A percentile compares a stretch with the other conserved stretches of the same genome.
phyloP scores from a whole-genome alignment of 495 filamentous ascomycete species.

The Daldinia concentrica region DNA sequence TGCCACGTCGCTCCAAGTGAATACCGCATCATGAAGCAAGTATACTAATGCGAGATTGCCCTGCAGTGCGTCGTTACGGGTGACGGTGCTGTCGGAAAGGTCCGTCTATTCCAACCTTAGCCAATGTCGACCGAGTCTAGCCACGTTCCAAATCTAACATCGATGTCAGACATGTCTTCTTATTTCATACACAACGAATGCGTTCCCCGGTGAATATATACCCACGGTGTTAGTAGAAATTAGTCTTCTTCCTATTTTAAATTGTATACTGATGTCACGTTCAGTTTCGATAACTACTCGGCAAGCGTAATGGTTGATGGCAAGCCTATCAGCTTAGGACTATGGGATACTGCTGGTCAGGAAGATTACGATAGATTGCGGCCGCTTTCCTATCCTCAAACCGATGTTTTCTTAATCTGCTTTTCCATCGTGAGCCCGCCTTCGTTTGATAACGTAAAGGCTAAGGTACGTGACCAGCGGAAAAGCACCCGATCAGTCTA shows the following conservation, averaged over 20 bases:
- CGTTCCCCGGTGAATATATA: conserved; percentile 98
- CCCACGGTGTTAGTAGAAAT: conserved; percentile 86
- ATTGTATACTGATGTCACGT: conserved; percentile 43
- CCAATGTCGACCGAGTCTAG: conserved; percentile 28
- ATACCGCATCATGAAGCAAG: conserved; percentile 12
- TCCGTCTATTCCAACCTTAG: conserved; percentile 53
- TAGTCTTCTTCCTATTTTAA: conserved; percentile 8
- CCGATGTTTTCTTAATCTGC: conserved; percentile 97
- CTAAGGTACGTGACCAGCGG: conserved; percentile 70
- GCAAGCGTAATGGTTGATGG: conserved; percentile 98
- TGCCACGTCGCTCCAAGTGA: conserved; percentile 29
- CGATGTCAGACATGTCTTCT: conserved; percentile 90
- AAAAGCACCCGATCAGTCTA: not conserved
- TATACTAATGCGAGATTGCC: conserved; percentile 41
- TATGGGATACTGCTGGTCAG: conserved; percentile 99
- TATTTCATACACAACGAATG: conserved; percentile 99
- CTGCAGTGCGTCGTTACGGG: conserved; percentile 95
- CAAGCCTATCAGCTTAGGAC: conserved; percentile 92
- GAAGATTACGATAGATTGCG: conserved; percentile 97
- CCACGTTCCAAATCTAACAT: conserved; percentile 44
- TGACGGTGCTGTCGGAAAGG: conserved; percentile 98
- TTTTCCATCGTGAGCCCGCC: conserved; percentile 98
- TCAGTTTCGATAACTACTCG: conserved; percentile 99
- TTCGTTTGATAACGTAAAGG: conserved; percentile 97
- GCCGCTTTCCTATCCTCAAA: conserved; percentile 96